phyloP scores from a whole-genome alignment of 2,329 filamentous ascomycete species.

The Fusarium robinianum region DNA sequence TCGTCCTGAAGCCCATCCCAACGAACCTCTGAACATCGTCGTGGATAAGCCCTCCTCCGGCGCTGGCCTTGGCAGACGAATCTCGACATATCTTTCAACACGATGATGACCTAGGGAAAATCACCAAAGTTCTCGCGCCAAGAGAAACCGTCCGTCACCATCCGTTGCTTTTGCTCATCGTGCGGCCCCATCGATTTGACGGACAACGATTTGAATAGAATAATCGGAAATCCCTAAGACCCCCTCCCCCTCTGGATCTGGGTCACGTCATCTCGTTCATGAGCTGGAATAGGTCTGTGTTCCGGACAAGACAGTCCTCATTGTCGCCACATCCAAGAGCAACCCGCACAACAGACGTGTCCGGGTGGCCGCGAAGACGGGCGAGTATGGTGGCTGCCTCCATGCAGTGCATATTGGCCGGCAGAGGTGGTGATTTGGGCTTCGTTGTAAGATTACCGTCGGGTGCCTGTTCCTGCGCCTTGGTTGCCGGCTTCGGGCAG shows the following conservation, averaged over 20 bases:
- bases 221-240: neutral
- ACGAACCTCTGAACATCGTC: no score
- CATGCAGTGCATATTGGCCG: conserved; percentile 34
- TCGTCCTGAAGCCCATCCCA: no score
- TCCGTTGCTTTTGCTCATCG: no score
- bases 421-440: conserved; percentile 5
- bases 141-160: no score
- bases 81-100: no score
- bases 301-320: conserved; percentile 41
- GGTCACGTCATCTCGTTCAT: conserved; percentile 38
- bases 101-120: no score
- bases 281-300: conserved; percentile 42
- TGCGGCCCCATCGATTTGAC: no score
- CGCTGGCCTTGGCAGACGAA: no score
- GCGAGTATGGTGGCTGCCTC: conserved; percentile 43
- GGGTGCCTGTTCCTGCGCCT: neutral
- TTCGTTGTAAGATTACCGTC: no score
- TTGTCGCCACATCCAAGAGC: conserved; percentile 37
- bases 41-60: no score
- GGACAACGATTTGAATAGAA: conserved; percentile 5
- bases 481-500: conserved; percentile 1
- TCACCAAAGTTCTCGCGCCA: no score
- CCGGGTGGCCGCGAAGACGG: conserved; percentile 44
- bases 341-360: conserved; percentile 34
- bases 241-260: no score